phyloP scores from a whole-genome alignment of 2,329 filamentous ascomycete genomes.

The Colletotrichum endophyticum region DNA sequence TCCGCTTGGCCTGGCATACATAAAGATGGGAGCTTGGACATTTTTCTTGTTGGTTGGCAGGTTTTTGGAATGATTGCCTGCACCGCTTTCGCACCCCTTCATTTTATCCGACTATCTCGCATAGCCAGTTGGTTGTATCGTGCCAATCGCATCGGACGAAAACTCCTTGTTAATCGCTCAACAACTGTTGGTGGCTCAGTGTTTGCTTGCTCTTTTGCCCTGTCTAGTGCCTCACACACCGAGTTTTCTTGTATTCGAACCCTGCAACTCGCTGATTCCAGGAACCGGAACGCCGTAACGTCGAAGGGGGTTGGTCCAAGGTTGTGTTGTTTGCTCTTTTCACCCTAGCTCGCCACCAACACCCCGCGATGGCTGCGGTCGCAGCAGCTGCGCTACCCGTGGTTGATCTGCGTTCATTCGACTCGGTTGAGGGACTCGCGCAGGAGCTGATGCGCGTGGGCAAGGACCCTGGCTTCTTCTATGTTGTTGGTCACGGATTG shows the following conservation, averaged over 20 bases:
- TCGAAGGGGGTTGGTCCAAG: neutral
- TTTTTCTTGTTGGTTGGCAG: neutral
- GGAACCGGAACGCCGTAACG: neutral
- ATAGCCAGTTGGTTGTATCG: neutral
- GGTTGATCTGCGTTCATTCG: slow-evolving; percentile 8
- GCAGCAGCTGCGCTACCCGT: slow-evolving; percentile 4
- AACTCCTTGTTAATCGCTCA: neutral
- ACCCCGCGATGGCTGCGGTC: neutral
- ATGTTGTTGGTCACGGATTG: slow-evolving; percentile 18
- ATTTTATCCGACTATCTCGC: neutral
- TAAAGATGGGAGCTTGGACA: neutral
- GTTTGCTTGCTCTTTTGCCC: neutral
- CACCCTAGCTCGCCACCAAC: neutral
- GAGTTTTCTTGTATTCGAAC: neutral
- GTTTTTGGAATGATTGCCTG: neutral
- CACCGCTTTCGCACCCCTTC: neutral
- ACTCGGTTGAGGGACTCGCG: slow-evolving; percentile 1
- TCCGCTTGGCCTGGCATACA: neutral
- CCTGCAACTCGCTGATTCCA: neutral
- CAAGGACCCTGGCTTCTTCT: slow-evolving; percentile 22
- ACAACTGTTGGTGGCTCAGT: neutral
- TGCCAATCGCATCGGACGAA: neutral
- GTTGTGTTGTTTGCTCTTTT: neutral
- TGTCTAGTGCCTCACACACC: neutral
- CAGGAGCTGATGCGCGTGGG: slow-evolving; percentile 21